Evolutionary conservation across 2,329 filamentous ascomycete genomes (phyloP), one percentile per base, ranked within the genome.

Genomic region (Alternaria triticimaculans): DNA sequence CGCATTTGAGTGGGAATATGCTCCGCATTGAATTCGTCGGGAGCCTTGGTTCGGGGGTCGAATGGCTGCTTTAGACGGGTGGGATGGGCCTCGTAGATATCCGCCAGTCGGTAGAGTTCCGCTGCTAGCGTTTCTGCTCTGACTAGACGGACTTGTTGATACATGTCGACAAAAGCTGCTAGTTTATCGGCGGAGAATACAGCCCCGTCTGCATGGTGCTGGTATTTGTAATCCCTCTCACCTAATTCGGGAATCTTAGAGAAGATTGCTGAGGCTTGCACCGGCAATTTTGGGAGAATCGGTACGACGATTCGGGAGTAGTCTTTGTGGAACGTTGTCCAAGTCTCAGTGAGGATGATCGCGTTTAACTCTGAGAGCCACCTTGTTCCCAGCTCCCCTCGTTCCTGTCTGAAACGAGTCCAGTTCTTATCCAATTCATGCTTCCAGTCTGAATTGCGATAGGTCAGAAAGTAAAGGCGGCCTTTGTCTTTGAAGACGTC

Each of bases 61-160:
- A 62, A 63, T 5, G 63, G 63, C 55, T 37, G 41, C 30, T 66
- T 66, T 12, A 68, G n/a, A 11, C 20, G 41, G 4, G 50, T 49
- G n/a, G 65, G 55, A 37, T 66, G 51, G 18, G 46, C 37, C 15
- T 63, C 63, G 55, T 68, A 68, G 2, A 66, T 18, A 26, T 58
- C 41, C 12, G 58, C 60, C 18, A 66, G 55, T 8, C 26, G 43
- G 25, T 50, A 11, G 28, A 66, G 48, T 20, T 68, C 51, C 9
- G 5, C 15, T 11, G 60, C 60, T 8, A 63, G 41, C 8, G 53
- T 37, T 46, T 63, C 58, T 45, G 63, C 63, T 15, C 55, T 56
- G 28, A 57, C 44, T n/a, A 58, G n/a, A 14, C 55, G 59, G 5
- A 54, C 21, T 18, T 51, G 44, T 20, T 62, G 59, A 55, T 59